phyloP scores from a whole-genome alignment of 1,284 basidiomycete genomes.

The Fomitopsis betulina region DNA sequence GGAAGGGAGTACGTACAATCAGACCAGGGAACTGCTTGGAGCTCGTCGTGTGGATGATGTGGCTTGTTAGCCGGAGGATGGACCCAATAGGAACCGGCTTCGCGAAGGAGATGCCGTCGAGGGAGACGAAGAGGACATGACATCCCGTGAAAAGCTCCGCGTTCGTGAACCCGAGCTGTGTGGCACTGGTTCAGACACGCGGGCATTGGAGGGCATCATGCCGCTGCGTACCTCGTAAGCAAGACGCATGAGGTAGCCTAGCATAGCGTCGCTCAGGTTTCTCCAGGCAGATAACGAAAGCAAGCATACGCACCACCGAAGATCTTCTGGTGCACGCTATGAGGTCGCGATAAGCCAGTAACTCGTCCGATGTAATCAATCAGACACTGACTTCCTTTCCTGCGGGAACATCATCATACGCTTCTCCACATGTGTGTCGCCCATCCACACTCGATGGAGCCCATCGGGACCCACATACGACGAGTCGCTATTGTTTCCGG shows the following conservation, averaged over 20 bases:
- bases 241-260: slow-evolving; percentile 55
- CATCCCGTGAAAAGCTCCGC: slow-evolving; percentile 67
- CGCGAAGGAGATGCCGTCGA: slow-evolving; percentile 77
- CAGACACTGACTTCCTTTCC: slow-evolving; percentile 64
- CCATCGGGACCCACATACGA: slow-evolving; percentile 6
- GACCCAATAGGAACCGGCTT: slow-evolving; percentile 82
- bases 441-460: slow-evolving; percentile 59
- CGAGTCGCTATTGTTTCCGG: slow-evolving; percentile 30
- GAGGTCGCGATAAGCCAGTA: not conserved
- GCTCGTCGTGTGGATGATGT: slow-evolving; percentile 53
- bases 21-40: slow-evolving; percentile 40
- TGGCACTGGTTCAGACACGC: not conserved
- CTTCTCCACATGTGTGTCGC: slow-evolving; percentile 59
- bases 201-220: not conserved
- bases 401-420: slow-evolving; percentile 84
- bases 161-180: slow-evolving; percentile 71
- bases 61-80: slow-evolving; percentile 67
- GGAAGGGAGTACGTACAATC: slow-evolving; percentile 38
- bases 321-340: slow-evolving; percentile 74
- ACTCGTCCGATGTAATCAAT: not conserved
- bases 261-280: not conserved
- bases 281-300: not conserved
- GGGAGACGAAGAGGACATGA: slow-evolving; percentile 67
- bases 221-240: slow-evolving; percentile 51
- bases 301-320: slow-evolving; percentile 51